Base-by-base conservation (phyloP, 2,329 filamentous ascomycete genomes). In the Raffaelea ambrosiae region DNA sequence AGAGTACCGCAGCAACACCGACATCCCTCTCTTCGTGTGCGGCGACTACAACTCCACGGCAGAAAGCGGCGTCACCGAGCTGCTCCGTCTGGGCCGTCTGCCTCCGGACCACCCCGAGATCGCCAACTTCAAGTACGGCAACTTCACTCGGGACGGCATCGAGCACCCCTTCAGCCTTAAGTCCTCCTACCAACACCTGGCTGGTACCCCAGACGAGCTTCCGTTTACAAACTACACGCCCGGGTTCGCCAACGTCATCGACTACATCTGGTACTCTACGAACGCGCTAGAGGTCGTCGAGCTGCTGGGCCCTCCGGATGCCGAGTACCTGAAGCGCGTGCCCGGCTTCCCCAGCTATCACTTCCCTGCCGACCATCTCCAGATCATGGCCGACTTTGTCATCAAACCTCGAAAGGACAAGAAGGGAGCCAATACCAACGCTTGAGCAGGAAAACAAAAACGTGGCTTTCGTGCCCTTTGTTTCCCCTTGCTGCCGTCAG, bases 191-290 rank as follows among this genome's bases (percentile, higher is more conserved):
- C 79, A 80, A 33, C 79, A 86, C 53, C 84, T 95, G 46, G 84
- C 84, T 53, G 85, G 91, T 61, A 81, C 93, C 33, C 82, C 83
- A 7, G 86, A 89, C 49, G 88, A 95, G 62, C 71, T 97, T 57
- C 81, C 82, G 4, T 98, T 95, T 65, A 98, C 93, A 42, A 98
- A 98, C 67, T 98, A 97, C 67, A 94, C 89, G 14, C 90, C 93
- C 1, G 81, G 82, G n/a, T 98, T 96, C 68, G 79, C 81, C 45
- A 90, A 89, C 53, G 87, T 94, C 49, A 86, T 98, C 56, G 93
- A 98, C 64, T 96, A 97, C 66, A 88, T 98, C 59, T 97, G 90
- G 89, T 98, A 95, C 67, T 90, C 89, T 48, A 91, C 88, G 49
- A 95, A 93, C 65, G 82, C 85, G 20, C 73, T 96, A 40, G 86